phyloP scores from a whole-genome alignment of 345 rosid genomes.

The Eucalyptus microcorys region DNA sequence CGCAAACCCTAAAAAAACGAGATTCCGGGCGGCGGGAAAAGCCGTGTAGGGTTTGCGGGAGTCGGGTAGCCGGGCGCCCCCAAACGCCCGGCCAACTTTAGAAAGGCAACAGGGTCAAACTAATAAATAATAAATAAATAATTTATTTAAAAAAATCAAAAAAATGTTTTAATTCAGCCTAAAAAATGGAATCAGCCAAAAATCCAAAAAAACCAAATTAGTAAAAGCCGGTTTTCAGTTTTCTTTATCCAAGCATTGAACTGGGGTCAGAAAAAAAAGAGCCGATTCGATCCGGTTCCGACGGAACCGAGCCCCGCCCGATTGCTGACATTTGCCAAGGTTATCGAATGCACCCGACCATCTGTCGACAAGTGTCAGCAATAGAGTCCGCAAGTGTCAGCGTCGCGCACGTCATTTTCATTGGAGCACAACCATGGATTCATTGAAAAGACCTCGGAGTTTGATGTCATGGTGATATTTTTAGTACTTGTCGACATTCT shows the following conservation, averaged over 20 bases:
- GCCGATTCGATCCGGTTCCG: background rate
- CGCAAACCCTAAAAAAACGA: too few species aligned
- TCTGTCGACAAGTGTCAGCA: background rate
- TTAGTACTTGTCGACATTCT: background rate
- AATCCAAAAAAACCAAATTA: background rate
- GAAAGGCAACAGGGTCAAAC: background rate
- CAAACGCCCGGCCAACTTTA: too few species aligned
- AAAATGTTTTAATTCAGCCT: too few species aligned
- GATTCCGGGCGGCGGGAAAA: too few species aligned
- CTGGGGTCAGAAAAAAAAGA: background rate
- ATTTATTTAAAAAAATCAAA: too few species aligned
- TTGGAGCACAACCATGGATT: background rate
- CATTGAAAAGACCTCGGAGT: too few species aligned
- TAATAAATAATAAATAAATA: too few species aligned
- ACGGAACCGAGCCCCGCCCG: background rate
- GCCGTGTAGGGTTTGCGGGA: too few species aligned
- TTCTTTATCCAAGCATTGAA: background rate
- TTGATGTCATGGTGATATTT: background rate
- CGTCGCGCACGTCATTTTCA: background rate
- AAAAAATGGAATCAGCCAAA: too few species aligned
- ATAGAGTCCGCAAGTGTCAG: background rate
- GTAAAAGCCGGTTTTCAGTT: background rate
- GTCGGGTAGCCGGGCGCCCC: too few species aligned
- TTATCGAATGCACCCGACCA: background rate
- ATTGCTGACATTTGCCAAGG: background rate